These are phyloP conservation scores for Calendula officinalis DNA, from an alignment of 129 eudicot genomes.

Conservation along the genomic window DNA sequence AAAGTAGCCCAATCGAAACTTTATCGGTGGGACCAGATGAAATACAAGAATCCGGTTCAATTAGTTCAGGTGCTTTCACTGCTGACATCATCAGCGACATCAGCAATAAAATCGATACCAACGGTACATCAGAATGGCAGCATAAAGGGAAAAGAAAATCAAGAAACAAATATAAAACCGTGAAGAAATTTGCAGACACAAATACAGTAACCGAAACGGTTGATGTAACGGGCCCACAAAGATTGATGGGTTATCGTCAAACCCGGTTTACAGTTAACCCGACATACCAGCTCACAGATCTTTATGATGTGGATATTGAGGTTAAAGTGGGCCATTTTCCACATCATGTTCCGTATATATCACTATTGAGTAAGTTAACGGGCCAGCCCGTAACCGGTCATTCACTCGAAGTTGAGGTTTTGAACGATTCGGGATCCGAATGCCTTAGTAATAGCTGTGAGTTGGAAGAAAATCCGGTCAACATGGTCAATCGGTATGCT, in stretches of 20 bases:
- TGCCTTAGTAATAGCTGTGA: constrained; percentile 57
- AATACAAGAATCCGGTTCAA: constrained; percentile 53
- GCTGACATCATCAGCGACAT: constrained; percentile 3
- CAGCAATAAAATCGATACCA: constrained; percentile 29
- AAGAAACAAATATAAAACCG: constrained; percentile 37
- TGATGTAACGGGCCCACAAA: neutral
- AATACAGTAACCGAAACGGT: constrained; percentile 4
- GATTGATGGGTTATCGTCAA: neutral
- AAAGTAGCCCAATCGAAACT: constrained; percentile 50
- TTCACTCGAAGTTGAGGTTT: constrained; percentile 55
- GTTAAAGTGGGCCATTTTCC: constrained; percentile 45
- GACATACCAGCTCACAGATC: constrained; percentile 41
- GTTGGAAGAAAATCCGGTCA: constrained; percentile 23
- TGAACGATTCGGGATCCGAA: constrained; percentile 49
- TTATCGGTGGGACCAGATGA: constrained; percentile 41
- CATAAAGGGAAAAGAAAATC: constrained; percentile 71
- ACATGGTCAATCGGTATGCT: constrained; percentile 5
- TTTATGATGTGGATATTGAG: constrained; percentile 62
- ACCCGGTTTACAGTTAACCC: constrained; percentile 55
- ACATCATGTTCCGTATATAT: constrained; percentile 61
- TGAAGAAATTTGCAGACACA: constrained; percentile 24
- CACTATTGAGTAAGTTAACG: constrained; percentile 58
- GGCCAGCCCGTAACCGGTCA: constrained; percentile 63
- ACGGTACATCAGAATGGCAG: constrained; percentile 76
- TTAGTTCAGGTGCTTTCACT: constrained; percentile 46